Evolutionary conservation across 116 monocot genomes (phyloP), one percentile per base, ranked within the genome.

Genomic region (Cymodocea nodosa): DNA sequence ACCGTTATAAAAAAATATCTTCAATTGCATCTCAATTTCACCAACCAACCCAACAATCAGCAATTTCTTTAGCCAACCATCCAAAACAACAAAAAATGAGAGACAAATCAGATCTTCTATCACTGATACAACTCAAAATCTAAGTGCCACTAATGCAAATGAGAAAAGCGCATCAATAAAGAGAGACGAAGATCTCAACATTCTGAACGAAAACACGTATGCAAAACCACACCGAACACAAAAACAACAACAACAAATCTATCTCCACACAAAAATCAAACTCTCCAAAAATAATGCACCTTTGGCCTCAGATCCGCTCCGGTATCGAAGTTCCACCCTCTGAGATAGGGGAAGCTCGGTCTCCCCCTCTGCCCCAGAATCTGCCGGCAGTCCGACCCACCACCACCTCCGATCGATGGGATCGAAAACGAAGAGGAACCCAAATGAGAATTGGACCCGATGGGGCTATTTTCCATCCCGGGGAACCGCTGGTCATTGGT

Each of bases 381-480:
- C 76, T 83, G 73, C 11, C 49, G 16, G 52, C 89, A 93, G 66
- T 91, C 91, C 49, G 80, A 75, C 20, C 12, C 62, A 62, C 62
- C 37, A 7, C 18, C 23, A 59, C 19, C 24, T 25, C 23, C 6
- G 22, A 16, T 11, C 5, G 49, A 18, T 10, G 54, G 5, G 15
- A 56, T 30, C 23, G 71, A 61, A 4, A 56, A 35, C 35, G 60
- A 30, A 15, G 82, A 30, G 8, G 82, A 67, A 3, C 53, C 23
- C 57, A 22, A 6, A 54, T 54, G 5, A 6, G 65, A 62, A 8
- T 77, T 82, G 1, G 83, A 83, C 8, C 68, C 67, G 6, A 70
- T 53, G 17, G 79, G 76, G 60, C 76, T 78, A 44, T 77, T 71
- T 10, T 76, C 83, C 93, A 85, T 83, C 19, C 93, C 93, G 34